A percentile compares a stretch with the other conserved stretches of the same genome.
These are phyloP conservation scores for Theobroma grandiflorum DNA, from an alignment of 441 rosid genomes.

Conservation along the genomic window DNA sequence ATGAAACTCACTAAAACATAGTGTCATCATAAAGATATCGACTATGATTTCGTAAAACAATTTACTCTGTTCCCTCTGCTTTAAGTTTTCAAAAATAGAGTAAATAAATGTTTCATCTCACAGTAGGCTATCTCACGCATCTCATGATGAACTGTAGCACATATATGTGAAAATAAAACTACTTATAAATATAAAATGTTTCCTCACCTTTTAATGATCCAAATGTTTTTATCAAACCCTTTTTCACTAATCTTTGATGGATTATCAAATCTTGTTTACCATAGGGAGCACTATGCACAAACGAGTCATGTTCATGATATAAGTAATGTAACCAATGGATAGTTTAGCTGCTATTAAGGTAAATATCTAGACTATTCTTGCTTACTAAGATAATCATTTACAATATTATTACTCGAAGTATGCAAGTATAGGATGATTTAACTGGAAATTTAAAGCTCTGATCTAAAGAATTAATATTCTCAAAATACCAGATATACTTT, in stretches of 20 bases:
- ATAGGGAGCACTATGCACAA: neutral
- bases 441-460: neutral
- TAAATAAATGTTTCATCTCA: neutral
- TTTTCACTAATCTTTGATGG: neutral
- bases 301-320: neutral
- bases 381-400: neutral
- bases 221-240: no score
- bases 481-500: slow-evolving; percentile 25
- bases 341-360: neutral
- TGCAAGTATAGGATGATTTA: neutral
- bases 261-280: neutral
- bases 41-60: no score
- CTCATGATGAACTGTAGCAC: neutral
- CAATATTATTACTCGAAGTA: neutral
- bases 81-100: neutral
- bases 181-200: neutral
- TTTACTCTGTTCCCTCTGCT: neutral
- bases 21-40: neutral
- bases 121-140: neutral
- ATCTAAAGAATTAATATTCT: neutral
- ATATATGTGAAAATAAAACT: no score
- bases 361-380: neutral
- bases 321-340: neutral
- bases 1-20: neutral
- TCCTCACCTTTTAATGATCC: neutral